Conservation (phyloP, 2,329 filamentous ascomycete species). For the Calonectria crousiana region DNA sequence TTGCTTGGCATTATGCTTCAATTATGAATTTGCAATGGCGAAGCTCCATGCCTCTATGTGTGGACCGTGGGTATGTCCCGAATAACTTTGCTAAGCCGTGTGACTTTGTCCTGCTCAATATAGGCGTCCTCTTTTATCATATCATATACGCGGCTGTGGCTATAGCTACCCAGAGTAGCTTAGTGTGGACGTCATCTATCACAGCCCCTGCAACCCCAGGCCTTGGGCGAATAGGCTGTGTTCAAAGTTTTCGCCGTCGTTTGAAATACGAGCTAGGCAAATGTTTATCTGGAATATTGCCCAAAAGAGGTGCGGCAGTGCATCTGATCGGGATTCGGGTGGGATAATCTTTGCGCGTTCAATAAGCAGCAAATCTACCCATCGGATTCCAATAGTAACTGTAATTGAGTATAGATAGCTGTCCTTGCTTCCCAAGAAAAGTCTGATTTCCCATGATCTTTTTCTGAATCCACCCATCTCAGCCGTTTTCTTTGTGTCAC, state of each 20-base stretch:
- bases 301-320: background rate
- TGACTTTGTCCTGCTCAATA: background rate
- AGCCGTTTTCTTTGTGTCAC: background rate
- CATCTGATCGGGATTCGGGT: background rate
- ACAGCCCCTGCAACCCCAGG: background rate
- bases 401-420: background rate
- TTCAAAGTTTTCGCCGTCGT: background rate
- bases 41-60: background rate
- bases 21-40: background rate
- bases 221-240: background rate
- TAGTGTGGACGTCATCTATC: conserved; percentile 1
- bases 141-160: background rate
- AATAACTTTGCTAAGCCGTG: no score
- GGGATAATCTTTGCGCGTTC: background rate
- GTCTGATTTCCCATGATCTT: background rate
- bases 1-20: background rate
- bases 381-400: background rate
- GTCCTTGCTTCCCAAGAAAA: background rate
- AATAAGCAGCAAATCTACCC: background rate
- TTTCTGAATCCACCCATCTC: background rate
- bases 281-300: background rate
- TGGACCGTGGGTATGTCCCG: background rate
- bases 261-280: background rate
- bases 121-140: background rate
- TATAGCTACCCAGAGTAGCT: background rate